Conservation (phyloP, 2,329 filamentous ascomycete species). For the Fusarium zealandicum region DNA sequence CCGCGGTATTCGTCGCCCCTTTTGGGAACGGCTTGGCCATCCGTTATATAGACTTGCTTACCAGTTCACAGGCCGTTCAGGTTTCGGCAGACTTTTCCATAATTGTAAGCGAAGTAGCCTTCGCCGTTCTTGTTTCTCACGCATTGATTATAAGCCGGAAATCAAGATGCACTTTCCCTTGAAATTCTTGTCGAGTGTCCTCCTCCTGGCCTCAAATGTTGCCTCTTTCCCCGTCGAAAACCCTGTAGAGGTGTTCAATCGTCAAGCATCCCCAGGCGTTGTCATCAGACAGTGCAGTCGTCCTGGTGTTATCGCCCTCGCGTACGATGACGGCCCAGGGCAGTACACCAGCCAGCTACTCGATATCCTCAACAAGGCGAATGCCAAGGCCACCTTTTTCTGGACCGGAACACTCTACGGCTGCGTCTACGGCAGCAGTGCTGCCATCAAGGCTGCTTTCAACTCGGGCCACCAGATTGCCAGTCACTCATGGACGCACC, state of each 20-base stretch:
- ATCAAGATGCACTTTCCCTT: too few relatives aligned
- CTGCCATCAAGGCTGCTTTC: constrained; percentile 61
- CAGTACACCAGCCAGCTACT: constrained; percentile 57
- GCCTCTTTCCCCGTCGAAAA: constrained; percentile 43
- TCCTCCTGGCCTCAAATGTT: constrained; percentile 39
- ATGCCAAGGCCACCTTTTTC: constrained; percentile 63
- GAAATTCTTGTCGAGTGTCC: constrained; percentile 13
- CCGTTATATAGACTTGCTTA: too few relatives aligned
- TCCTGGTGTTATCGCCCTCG: constrained; percentile 57
- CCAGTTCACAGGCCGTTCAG: too few relatives aligned
- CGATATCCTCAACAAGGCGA: constrained; percentile 57
- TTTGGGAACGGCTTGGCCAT: too few relatives aligned
- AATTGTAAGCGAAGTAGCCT: too few relatives aligned
- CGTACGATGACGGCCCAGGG: constrained; percentile 62
- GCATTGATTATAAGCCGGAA: too few relatives aligned
- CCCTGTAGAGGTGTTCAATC: constrained; percentile 50
- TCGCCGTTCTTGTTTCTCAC: too few relatives aligned
- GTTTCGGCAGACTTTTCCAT: too few relatives aligned
- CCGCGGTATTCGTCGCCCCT: too few relatives aligned
- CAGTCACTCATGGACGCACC: constrained; percentile 62
- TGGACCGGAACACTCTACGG: constrained; percentile 59
- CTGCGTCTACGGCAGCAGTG: constrained; percentile 58
- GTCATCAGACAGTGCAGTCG: constrained; percentile 55
- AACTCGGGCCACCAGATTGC: constrained; percentile 61
- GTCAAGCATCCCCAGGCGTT: constrained; percentile 50